phyloP scores from a whole-genome alignment of 1,139 yeast species.

The Geotrichum armillariae region DNA sequence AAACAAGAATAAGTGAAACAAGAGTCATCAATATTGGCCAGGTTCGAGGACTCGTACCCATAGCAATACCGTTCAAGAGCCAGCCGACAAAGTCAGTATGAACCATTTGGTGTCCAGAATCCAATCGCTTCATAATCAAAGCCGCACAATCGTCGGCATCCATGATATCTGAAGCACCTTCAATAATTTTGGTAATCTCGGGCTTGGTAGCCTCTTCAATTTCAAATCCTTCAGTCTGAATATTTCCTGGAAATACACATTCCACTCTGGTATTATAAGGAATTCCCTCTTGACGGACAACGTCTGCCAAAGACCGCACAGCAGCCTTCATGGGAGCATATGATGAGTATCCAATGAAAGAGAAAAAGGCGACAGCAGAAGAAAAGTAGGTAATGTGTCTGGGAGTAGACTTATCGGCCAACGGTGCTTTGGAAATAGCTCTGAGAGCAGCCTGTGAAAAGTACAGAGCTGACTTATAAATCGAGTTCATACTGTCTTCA shows the following conservation, averaged over 20 bases:
- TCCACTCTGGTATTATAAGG: constrained; percentile 57
- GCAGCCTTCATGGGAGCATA: constrained; percentile 92
- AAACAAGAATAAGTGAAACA: constrained; percentile 48
- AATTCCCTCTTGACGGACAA: constrained; percentile 77
- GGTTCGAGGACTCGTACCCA: constrained; percentile 71
- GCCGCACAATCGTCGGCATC: constrained; percentile 66
- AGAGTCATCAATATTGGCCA: constrained; percentile 49
- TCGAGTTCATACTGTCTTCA: constrained; percentile 59
- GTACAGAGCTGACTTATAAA: constrained; percentile 73
- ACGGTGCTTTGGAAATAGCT: constrained; percentile 40
- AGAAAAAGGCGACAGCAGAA: constrained; percentile 78
- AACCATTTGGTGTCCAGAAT: constrained; percentile 68
- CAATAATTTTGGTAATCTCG: constrained; percentile 73
- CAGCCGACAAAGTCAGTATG: constrained; percentile 88
- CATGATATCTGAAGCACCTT: constrained; percentile 79
- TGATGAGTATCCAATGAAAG: constrained; percentile 87
- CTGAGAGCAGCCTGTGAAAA: constrained; percentile 60
- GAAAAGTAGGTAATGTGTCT: constrained; percentile 77
- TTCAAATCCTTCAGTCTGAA: constrained; percentile 81
- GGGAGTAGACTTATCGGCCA: constrained; percentile 18
- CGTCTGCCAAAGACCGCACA: constrained; percentile 67
- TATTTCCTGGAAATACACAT: constrained; percentile 83
- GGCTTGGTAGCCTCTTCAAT: constrained; percentile 88
- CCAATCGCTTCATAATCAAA: constrained; percentile 55
- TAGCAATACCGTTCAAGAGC: constrained; percentile 64